A percentile compares a stretch with the other conserved stretches of the same genome.
Evolutionary conservation across 441 rosid species (phyloP).

Genomic region (Melastoma candidum): DNA sequence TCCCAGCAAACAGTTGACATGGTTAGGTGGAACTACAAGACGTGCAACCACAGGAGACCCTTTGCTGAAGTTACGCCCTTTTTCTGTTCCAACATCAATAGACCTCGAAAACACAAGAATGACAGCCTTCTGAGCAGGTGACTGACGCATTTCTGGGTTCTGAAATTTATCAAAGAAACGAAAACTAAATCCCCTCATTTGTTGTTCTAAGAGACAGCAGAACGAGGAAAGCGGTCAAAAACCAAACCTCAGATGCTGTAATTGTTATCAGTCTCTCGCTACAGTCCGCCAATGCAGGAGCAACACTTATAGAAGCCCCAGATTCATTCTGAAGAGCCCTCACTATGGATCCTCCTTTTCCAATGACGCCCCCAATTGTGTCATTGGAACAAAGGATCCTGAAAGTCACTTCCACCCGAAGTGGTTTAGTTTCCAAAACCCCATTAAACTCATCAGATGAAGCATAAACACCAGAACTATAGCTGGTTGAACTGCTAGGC

Average conservation of each 20-base stretch:
- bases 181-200: constrained; percentile 10
- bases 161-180: constrained; percentile 31
- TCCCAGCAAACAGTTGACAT: constrained; percentile 87
- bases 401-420: constrained; percentile 49
- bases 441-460: constrained; percentile 34
- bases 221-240: constrained; percentile 14
- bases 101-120: constrained; percentile 63
- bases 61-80: constrained; percentile 40
- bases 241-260: constrained; percentile 64
- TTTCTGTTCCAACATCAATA: constrained; percentile 48
- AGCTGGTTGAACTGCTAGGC: constrained; percentile 31
- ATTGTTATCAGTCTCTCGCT: constrained; percentile 74
- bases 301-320: constrained; percentile 69
- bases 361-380: constrained; percentile 76
- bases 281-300: constrained; percentile 47
- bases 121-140: constrained; percentile 73
- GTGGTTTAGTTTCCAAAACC: constrained; percentile 21
- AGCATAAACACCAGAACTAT: constrained; percentile 33
- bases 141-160: constrained; percentile 52
- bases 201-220: constrained; percentile 6
- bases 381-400: constrained; percentile 68
- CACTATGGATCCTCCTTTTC: constrained; percentile 71
- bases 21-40: constrained; percentile 67
- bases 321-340: constrained; percentile 67
- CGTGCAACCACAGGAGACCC: constrained; percentile 49